These are phyloP conservation scores for Chondrostereum purpureum DNA, from an alignment of 1,284 basidiomycete genomes.

Conservation along the genomic window DNA sequence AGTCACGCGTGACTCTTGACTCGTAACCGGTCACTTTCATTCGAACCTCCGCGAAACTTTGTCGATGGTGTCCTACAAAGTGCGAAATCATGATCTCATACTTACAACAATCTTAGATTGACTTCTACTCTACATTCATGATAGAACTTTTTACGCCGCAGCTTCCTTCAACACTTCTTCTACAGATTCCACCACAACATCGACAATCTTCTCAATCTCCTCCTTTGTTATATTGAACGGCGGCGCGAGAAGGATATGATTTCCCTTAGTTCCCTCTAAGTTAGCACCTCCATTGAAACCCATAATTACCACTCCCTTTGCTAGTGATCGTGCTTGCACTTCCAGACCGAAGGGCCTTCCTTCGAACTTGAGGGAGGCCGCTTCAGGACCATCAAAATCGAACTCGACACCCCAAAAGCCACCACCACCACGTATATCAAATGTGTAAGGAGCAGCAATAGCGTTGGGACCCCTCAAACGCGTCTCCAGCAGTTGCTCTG, in stretches of 20 bases:
- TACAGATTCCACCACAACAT: constrained; percentile 53
- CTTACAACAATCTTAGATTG: too few species aligned
- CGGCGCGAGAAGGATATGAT: constrained; percentile 64
- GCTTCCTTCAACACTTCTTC: constrained; percentile 39
- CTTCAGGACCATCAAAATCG: constrained; percentile 45
- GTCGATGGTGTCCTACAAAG: too few species aligned
- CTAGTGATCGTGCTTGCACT: constrained; percentile 58
- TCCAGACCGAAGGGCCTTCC: constrained; percentile 50
- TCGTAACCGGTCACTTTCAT: background rate
- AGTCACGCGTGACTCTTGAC: background rate
- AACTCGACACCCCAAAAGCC: constrained; percentile 82
- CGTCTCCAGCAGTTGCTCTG: constrained; percentile 44
- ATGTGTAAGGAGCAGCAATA: constrained; percentile 55
- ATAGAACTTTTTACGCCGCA: constrained; percentile 1
- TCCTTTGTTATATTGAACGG: constrained; percentile 67
- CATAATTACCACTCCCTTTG: constrained; percentile 64
- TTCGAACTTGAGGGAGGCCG: constrained; percentile 40
- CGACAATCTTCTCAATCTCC: constrained; percentile 61
- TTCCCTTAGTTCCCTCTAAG: constrained; percentile 63
- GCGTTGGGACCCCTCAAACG: constrained; percentile 49
- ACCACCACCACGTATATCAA: constrained; percentile 74
- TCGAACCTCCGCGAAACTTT: background rate
- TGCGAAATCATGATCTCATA: too few species aligned
- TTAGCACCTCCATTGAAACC: constrained; percentile 67
- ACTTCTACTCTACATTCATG: too few species aligned